These are phyloP conservation scores for Sambucus nigra DNA, from an alignment of 129 eudicot species.

Conservation along the genomic window DNA sequence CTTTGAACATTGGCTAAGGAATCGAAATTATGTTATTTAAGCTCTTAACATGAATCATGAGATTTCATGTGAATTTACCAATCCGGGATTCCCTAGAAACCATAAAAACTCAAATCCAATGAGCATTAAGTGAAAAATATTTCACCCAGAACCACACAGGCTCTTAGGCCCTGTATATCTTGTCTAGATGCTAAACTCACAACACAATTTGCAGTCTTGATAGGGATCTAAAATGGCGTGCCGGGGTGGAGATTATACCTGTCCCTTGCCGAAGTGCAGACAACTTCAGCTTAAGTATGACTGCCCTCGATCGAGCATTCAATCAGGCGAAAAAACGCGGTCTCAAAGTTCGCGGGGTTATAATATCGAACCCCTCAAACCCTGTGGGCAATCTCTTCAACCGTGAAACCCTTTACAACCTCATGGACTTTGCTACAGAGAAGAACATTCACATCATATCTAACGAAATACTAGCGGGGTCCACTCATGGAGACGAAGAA, in stretches of 20 bases:
- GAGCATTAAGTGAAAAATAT: too few relatives aligned
- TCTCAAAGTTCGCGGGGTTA: conserved; percentile 62
- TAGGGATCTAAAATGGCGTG: conserved; percentile 83
- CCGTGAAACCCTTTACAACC: conserved; percentile 54
- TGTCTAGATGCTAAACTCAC: neutral
- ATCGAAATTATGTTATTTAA: too few relatives aligned
- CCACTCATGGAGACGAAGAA: conserved; percentile 44
- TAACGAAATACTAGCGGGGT: conserved; percentile 44
- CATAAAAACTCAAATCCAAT: too few relatives aligned
- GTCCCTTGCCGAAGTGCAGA: conserved; percentile 94
- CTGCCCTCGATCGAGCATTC: conserved; percentile 65
- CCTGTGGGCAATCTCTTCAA: conserved; percentile 55
- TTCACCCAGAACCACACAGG: too few relatives aligned
- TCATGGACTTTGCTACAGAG: conserved; percentile 73
- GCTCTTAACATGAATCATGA: too few relatives aligned
- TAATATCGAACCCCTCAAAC: conserved; percentile 73
- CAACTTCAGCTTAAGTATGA: conserved; percentile 42
- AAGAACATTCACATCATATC: conserved; percentile 78
- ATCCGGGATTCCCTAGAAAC: too few relatives aligned
- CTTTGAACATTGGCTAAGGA: too few relatives aligned
- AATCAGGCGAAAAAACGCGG: conserved; percentile 81
- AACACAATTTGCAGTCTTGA: conserved; percentile 44
- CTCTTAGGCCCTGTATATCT: neutral
- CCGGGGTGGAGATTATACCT: conserved; percentile 75
- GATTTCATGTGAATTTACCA: too few relatives aligned